A percentile compares a stretch with the other conserved stretches of the same genome.
Conservation (phyloP, 345 rosid genomes). For the Ceriops zippeliana region DNA sequence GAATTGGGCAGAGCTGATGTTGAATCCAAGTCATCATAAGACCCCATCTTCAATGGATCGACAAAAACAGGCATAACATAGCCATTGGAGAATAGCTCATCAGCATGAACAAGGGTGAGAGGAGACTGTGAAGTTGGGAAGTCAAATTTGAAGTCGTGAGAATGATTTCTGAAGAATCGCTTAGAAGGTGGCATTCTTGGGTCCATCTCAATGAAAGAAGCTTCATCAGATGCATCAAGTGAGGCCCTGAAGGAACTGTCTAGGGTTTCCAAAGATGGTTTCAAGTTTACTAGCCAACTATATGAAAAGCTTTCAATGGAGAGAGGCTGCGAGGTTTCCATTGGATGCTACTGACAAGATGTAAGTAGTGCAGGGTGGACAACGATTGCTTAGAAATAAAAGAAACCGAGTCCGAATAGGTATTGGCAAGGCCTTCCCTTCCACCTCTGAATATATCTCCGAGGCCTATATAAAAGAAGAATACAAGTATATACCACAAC, state of each 20-base stretch:
- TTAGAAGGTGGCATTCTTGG: slow-evolving; percentile 85
- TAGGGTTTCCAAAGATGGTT: slow-evolving; percentile 54
- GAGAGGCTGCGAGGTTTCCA: slow-evolving; percentile 72
- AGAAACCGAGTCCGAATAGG: slow-evolving; percentile 8
- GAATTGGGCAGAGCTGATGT: slow-evolving; percentile 25
- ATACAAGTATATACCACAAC: slow-evolving; percentile 16
- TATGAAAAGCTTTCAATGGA: slow-evolving; percentile 92
- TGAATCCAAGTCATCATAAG: slow-evolving; percentile 27
- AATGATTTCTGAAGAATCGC: slow-evolving; percentile 53
- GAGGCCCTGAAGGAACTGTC: slow-evolving; percentile 47
- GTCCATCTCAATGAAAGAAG: slow-evolving; percentile 95
- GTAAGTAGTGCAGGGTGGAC: background rate
- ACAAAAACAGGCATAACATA: slow-evolving; percentile 61
- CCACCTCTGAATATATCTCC: slow-evolving; percentile 26
- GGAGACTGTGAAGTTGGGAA: slow-evolving; percentile 57
- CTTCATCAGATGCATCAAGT: slow-evolving; percentile 60
- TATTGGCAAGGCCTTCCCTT: slow-evolving; percentile 17
- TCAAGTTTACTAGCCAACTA: slow-evolving; percentile 79
- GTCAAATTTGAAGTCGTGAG: slow-evolving; percentile 78
- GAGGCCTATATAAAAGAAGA: slow-evolving; percentile 13
- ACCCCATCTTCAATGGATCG: slow-evolving; percentile 40
- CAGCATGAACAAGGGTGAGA: slow-evolving; percentile 64
- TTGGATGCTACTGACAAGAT: slow-evolving; percentile 27
- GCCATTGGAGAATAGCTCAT: slow-evolving; percentile 80
- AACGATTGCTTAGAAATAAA: background rate